Conservation (phyloP, 768 basidiomycete species). For the Lentinula detonsa region DNA sequence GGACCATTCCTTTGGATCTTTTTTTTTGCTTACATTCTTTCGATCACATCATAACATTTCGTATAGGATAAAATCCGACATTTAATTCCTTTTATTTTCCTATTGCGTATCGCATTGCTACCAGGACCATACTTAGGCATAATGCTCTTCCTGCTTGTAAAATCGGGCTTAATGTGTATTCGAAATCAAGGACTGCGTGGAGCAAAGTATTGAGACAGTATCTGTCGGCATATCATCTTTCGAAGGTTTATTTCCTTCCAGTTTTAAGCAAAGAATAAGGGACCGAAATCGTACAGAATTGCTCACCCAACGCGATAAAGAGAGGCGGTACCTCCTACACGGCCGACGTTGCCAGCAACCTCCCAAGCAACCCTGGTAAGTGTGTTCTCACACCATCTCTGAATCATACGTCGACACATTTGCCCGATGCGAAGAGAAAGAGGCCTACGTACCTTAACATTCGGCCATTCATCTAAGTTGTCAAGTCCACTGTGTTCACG, state of each 20-base stretch:
- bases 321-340: neutral
- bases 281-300: too few relatives aligned
- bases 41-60: neutral
- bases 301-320: neutral
- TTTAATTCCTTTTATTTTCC: neutral
- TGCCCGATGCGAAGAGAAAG: too few relatives aligned
- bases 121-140: too few relatives aligned
- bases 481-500: conserved; percentile 47
- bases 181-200: too few relatives aligned
- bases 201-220: too few relatives aligned
- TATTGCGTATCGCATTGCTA: neutral
- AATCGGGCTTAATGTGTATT: too few relatives aligned
- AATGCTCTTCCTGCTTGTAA: too few relatives aligned
- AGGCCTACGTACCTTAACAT: conserved; percentile 39
- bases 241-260: too few relatives aligned
- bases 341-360: conserved; percentile 1
- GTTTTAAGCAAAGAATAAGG: too few relatives aligned
- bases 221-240: too few relatives aligned
- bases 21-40: neutral
- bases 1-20: neutral
- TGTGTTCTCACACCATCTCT: conserved; percentile 18
- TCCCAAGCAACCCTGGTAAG: conserved; percentile 4
- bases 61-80: neutral
- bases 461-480: conserved; percentile 57
- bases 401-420: neutral